Evolutionary conservation across 73 alveolate genomes (phyloP).

Genomic region (Tetrahymena elliotti): DNA sequence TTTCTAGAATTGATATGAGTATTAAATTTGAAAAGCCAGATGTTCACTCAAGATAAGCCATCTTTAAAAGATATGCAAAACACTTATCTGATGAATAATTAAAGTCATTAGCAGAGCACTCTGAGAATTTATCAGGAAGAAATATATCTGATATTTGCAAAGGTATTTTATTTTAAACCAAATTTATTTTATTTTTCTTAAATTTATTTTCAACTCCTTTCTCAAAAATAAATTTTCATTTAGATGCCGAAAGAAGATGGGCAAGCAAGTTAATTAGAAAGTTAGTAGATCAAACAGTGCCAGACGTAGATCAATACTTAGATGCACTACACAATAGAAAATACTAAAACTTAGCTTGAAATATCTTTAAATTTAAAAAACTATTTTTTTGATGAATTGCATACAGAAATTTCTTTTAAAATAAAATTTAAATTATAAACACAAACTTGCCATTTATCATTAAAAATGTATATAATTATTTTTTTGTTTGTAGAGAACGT

Average conservation of each 20-base stretch:
- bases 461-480: too few relatives aligned
- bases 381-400: background rate
- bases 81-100: conserved; percentile 51
- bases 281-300: conserved; percentile 23
- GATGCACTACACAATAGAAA: background rate
- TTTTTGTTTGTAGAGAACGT: too few relatives aligned
- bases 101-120: conserved; percentile 42
- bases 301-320: background rate
- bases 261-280: conserved; percentile 64
- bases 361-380: too few relatives aligned
- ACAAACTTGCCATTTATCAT: too few relatives aligned
- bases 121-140: conserved; percentile 64
- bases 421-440: too few relatives aligned
- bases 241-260: conserved; percentile 87
- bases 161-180: background rate
- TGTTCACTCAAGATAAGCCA: conserved; percentile 57
- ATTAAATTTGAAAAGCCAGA: conserved; percentile 73
- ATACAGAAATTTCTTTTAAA: background rate
- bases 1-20: conserved; percentile 63
- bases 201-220: background rate
- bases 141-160: conserved; percentile 72
- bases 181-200: background rate
- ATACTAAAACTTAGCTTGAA: background rate
- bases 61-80: conserved; percentile 72
- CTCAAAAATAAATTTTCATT: background rate